These are phyloP conservation scores for Erysimum cheiri DNA, from an alignment of 441 rosid species.

Conservation along the genomic window DNA sequence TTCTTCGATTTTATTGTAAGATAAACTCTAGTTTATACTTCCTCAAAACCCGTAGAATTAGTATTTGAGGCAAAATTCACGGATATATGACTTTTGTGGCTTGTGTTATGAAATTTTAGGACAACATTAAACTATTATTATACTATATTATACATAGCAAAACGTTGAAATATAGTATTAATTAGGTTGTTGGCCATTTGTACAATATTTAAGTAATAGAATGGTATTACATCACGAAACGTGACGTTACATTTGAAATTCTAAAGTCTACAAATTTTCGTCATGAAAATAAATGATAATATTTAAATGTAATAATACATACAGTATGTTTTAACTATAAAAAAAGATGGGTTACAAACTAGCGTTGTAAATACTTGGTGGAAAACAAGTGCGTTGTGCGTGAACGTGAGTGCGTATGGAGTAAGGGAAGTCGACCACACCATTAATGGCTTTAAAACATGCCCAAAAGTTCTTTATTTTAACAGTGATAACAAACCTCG, in stretches of 20 bases:
- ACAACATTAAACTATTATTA: background rate
- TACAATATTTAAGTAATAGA: slow-evolving; percentile 3
- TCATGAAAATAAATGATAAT: background rate
- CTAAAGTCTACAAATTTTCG: slow-evolving; percentile 3
- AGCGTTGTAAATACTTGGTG: slow-evolving; percentile 15
- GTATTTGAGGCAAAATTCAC: background rate
- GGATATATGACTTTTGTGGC: slow-evolving; percentile 25
- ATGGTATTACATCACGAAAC: slow-evolving; percentile 32
- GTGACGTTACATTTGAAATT: slow-evolving; percentile 26
- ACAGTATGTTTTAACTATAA: background rate
- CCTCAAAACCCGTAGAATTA: background rate
- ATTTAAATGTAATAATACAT: background rate
- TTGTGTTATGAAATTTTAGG: background rate
- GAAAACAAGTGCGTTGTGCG: slow-evolving; percentile 27
- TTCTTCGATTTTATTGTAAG: too few relatives aligned
- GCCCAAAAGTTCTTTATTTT: slow-evolving; percentile 16
- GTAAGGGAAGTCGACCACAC: slow-evolving; percentile 25
- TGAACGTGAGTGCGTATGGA: slow-evolving; percentile 35
- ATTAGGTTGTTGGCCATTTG: slow-evolving; percentile 9
- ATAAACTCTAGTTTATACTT: background rate
- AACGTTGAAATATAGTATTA: slow-evolving; percentile 32
- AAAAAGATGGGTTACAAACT: background rate
- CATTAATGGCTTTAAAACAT: slow-evolving; percentile 13
- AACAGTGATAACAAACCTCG: slow-evolving; percentile 20
- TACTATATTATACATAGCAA: background rate